Percentiles rank a stretch among this genome's conserved stretches.
Conservation (phyloP, 257 asterid genomes). For the Gentiana macrophylla region DNA sequence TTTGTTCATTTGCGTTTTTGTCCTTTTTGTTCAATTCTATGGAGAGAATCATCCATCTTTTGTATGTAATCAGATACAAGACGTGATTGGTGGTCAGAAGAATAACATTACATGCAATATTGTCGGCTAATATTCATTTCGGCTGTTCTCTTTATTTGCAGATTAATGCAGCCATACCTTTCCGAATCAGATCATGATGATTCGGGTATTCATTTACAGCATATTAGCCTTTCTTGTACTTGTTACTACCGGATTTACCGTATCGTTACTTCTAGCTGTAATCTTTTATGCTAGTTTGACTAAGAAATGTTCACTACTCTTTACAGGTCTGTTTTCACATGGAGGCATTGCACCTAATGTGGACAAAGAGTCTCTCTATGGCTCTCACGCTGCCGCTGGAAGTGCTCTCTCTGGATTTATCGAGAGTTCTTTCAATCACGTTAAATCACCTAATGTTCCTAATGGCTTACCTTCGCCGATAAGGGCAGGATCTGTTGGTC, state of each 20-base stretch:
- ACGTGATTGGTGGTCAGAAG: not conserved
- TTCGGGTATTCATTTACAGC: constrained; percentile 16
- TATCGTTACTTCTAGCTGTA: constrained; percentile 22
- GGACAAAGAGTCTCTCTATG: constrained; percentile 40
- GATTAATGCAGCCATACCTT: constrained; percentile 45
- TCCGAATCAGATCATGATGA: constrained; percentile 62
- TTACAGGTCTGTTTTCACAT: constrained; percentile 46
- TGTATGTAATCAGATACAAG: not conserved
- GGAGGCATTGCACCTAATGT: constrained; percentile 33
- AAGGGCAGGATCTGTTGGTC: constrained; percentile 48
- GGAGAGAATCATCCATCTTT: not conserved
- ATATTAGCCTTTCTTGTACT: too few relatives aligned
- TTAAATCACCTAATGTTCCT: constrained; percentile 56
- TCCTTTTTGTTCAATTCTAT: not conserved
- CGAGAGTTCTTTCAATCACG: constrained; percentile 48
- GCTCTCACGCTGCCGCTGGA: constrained; percentile 41
- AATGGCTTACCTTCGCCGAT: constrained; percentile 45
- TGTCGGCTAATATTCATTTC: not conserved
- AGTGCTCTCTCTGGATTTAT: constrained; percentile 31
- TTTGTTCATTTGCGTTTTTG: constrained; percentile 2
- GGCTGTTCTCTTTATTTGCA: constrained; percentile 18
- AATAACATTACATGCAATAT: not conserved
- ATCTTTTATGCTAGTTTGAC: constrained; percentile 11
- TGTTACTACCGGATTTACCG: constrained; percentile 57
- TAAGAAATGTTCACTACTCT: not conserved